phyloP scores from a whole-genome alignment of 257 asterid species.

The Solanum dulcamara region DNA sequence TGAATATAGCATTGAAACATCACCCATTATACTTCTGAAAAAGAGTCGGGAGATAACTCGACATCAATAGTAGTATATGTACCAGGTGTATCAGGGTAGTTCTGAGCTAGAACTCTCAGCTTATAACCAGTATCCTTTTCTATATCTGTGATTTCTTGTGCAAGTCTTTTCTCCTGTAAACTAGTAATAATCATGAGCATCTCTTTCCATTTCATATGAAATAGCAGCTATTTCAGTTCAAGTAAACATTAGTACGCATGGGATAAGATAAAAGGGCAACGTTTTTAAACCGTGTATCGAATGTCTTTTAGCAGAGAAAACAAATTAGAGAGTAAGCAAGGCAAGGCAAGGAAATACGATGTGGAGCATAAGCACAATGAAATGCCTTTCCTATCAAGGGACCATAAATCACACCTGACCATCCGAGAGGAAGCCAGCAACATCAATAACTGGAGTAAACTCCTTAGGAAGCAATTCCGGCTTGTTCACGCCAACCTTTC shows the following conservation, averaged over 20 bases:
- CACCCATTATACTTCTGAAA: neutral
- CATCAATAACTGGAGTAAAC: slow-evolving; percentile 68
- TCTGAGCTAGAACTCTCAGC: slow-evolving; percentile 82
- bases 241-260: neutral
- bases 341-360: neutral
- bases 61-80: neutral
- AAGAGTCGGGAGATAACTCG: neutral
- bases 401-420: slow-evolving; percentile 58
- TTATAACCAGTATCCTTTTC: slow-evolving; percentile 86
- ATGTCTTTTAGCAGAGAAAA: neutral
- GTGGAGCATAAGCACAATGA: neutral
- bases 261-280: neutral
- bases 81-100: slow-evolving; percentile 96
- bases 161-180: slow-evolving; percentile 66
- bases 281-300: neutral
- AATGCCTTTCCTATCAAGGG: neutral
- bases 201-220: neutral
- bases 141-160: slow-evolving; percentile 55
- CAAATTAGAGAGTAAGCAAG: neutral
- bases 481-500: slow-evolving; percentile 68
- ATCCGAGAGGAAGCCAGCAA: slow-evolving; percentile 92
- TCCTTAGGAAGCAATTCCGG: slow-evolving; percentile 83
- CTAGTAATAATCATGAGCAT: neutral
- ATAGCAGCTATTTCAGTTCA: neutral
- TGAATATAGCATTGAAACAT: neutral